These are phyloP conservation scores for Tremellales sp. DNA, from an alignment of 1,284 basidiomycete genomes.

Conservation along the genomic window DNA sequence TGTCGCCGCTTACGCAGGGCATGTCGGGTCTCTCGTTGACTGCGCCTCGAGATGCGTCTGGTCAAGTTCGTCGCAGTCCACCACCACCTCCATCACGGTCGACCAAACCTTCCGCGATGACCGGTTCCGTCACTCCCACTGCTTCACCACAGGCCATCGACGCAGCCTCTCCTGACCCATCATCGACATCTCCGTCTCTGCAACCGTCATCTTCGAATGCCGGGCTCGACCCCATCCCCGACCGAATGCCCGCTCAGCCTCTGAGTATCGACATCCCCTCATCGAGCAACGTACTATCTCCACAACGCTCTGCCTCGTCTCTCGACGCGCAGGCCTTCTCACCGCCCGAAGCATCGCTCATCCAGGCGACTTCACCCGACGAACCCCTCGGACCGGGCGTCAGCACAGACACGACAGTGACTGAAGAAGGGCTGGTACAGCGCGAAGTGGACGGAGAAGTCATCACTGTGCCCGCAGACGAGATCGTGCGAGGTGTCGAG, in stretches of 20 bases:
- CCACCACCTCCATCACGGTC: slow-evolving; percentile 1
- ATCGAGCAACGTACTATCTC: background rate
- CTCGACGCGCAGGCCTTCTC: slow-evolving; percentile 23
- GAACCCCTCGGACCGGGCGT: slow-evolving; percentile 47
- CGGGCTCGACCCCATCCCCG: background rate
- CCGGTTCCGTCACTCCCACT: background rate
- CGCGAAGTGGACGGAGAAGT: slow-evolving; percentile 33
- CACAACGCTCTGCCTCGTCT: slow-evolving; percentile 1
- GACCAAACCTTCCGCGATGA: background rate
- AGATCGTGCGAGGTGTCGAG: slow-evolving; percentile 40
- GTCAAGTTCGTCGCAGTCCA: background rate
- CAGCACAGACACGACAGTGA: slow-evolving; percentile 30
- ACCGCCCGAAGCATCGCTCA: slow-evolving; percentile 36
- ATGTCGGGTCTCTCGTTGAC: background rate
- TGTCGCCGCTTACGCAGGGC: background rate
- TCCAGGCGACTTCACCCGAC: slow-evolving; percentile 26
- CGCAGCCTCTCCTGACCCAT: too few species aligned
- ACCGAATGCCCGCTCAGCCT: background rate
- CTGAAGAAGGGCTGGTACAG: slow-evolving; percentile 36
- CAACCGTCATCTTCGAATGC: slow-evolving; percentile 9
- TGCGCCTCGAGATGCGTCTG: background rate
- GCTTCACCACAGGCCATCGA: background rate
- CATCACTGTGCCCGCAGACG: slow-evolving; percentile 44
- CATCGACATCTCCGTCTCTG: background rate
- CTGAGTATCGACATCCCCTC: background rate